Conservation (phyloP, 2,329 filamentous ascomycete species). For the Helotiales sp. region DNA sequence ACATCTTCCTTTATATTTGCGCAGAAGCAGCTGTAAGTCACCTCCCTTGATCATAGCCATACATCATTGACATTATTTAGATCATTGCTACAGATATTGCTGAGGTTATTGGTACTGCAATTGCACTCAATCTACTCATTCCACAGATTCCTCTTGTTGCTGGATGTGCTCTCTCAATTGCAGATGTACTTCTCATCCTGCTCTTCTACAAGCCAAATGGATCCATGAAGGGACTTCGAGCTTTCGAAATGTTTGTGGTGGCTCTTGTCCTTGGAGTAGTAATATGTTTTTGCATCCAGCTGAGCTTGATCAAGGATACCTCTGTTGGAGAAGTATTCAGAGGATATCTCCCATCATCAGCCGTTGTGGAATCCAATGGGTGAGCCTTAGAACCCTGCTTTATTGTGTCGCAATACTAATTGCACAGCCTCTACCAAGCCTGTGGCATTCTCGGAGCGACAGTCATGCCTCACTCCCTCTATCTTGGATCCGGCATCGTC, state of each 20-base stretch:
- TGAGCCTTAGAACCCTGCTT: conserved; percentile 22
- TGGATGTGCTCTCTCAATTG: conserved; percentile 67
- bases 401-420: conserved; percentile 20
- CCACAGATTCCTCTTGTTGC: conserved; percentile 65
- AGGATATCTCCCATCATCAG: conserved; percentile 63
- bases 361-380: conserved; percentile 57
- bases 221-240: conserved; percentile 56
- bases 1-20: conserved; percentile 52
- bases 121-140: conserved; percentile 66
- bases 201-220: conserved; percentile 63
- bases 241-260: conserved; percentile 66
- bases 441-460: conserved; percentile 78
- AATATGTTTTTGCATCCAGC: conserved; percentile 69
- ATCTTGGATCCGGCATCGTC: conserved; percentile 68
- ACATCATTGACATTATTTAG: conserved; percentile 19
- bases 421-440: conserved; percentile 59
- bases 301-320: conserved; percentile 59
- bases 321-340: conserved; percentile 59
- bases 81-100: conserved; percentile 61
- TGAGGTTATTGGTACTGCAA: conserved; percentile 66
- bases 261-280: conserved; percentile 67
- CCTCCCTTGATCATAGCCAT: neutral
- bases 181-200: conserved; percentile 67
- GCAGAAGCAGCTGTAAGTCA: conserved; percentile 47
- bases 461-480: conserved; percentile 70